Evolutionary conservation across 768 basidiomycete genomes (phyloP).

Genomic region (Mycena galericulata): DNA sequence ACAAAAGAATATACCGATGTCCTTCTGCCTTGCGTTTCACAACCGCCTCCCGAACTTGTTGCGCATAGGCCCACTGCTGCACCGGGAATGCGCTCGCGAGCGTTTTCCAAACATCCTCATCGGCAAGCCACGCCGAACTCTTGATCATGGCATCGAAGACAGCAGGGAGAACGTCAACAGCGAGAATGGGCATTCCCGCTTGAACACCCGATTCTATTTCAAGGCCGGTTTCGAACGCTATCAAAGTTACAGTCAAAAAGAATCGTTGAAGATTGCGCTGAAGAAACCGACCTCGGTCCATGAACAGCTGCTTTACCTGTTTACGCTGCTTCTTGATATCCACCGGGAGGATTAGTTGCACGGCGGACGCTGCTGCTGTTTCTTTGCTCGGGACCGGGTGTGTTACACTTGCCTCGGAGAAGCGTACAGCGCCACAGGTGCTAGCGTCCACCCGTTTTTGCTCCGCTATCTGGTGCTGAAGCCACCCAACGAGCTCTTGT

Average conservation of each 20-base stretch:
- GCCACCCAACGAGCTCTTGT: slow-evolving; percentile 79
- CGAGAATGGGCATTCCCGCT: slow-evolving; percentile 74
- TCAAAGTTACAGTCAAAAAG: neutral
- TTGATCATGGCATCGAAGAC: slow-evolving; percentile 75
- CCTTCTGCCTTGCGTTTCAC: slow-evolving; percentile 73
- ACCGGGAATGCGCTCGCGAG: slow-evolving; percentile 67
- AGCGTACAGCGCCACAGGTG: slow-evolving; percentile 66
- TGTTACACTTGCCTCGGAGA: slow-evolving; percentile 52
- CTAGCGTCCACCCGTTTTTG: slow-evolving; percentile 80
- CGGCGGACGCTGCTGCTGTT: slow-evolving; percentile 51
- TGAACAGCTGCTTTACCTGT: slow-evolving; percentile 74
- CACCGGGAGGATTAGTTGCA: slow-evolving; percentile 74
- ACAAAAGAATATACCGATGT: slow-evolving; percentile 70
- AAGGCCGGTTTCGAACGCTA: slow-evolving; percentile 73
- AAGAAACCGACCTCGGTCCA: slow-evolving; percentile 68
- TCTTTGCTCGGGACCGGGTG: slow-evolving; percentile 54
- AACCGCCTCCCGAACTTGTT: slow-evolving; percentile 76
- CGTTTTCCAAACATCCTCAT: slow-evolving; percentile 81
- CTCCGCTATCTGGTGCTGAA: slow-evolving; percentile 82
- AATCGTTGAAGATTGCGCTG: neutral
- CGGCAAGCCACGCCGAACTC: slow-evolving; percentile 72
- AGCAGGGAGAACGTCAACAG: slow-evolving; percentile 71
- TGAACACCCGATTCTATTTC: slow-evolving; percentile 71
- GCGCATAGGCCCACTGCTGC: slow-evolving; percentile 70
- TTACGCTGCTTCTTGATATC: slow-evolving; percentile 83